phyloP scores from a whole-genome alignment of 1,284 basidiomycete species.

The Cryptococcus maquisensis region DNA sequence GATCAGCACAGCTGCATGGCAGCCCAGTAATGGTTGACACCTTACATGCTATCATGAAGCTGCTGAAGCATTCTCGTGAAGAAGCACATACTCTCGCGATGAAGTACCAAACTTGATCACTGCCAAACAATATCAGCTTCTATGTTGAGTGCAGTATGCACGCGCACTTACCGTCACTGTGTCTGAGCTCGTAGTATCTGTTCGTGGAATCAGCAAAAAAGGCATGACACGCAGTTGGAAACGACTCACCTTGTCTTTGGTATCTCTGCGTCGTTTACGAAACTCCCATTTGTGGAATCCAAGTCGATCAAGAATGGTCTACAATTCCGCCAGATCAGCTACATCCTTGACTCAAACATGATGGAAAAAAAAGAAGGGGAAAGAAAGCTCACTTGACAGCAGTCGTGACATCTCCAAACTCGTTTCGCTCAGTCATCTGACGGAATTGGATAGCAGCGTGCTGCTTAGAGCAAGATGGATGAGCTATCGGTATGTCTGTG shows the following conservation, averaged over 20 bases:
- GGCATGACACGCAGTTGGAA: not conserved
- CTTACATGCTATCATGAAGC: no score
- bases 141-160: not conserved
- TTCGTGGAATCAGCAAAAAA: not conserved
- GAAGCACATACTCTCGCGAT: conserved; percentile 77
- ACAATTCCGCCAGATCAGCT: not conserved
- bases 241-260: conserved; percentile 62
- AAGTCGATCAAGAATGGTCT: conserved; percentile 95
- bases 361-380: not conserved
- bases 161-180: conserved; percentile 68
- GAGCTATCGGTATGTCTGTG: conserved; percentile 84
- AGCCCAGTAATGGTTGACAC: no score
- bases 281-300: conserved; percentile 91
- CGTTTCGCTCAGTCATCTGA: conserved; percentile 77
- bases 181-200: conserved; percentile 78
- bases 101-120: conserved; percentile 90
- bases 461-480: conserved; percentile 97
- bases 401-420: conserved; percentile 74
- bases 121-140: conserved; percentile 36
- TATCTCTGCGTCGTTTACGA: conserved; percentile 80
- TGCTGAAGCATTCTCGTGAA: conserved; percentile 66
- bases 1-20: no score
- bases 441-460: conserved; percentile 96
- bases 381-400: conserved; percentile 65
- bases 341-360: not conserved